Evolutionary conservation across 257 asterid species (phyloP), one percentile per base, ranked within the genome.

Genomic region (Linderniella brevidens): DNA sequence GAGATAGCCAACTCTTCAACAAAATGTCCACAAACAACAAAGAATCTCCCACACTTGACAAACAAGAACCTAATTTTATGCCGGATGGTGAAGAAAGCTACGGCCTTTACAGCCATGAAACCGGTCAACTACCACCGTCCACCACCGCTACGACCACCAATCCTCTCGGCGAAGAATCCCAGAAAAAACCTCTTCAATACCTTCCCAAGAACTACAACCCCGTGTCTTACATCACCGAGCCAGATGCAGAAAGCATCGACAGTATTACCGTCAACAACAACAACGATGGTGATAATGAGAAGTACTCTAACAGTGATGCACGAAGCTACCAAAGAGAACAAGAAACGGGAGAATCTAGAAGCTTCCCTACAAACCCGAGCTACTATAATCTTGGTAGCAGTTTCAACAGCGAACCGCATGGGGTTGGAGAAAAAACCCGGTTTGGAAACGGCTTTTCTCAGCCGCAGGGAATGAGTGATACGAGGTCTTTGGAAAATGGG

Each of bases 381-480:
- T 25, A 25, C 32, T 3, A 25, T 25, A 25, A 6, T 25, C 32
- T 25, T 25, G 32, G 32, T 3, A 25, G 32, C 32, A 16, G 37
- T 37, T 19, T 37, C 3, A 39, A 17, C 58, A 56, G 13, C 58
- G 53, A 40, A 11, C 47, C 54, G 20, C 56, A 37, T 25, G n/a
- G n/a, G n/a, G 48, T 46, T 36, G 68, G 58, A 5, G 73, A 64
- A 7, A 17, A 45, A 11, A 39, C 48, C 3, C 49, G 19, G 17
- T 25, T 25, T 25, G 32, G 6, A 25, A 61, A 63, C 68, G 59
- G 60, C 1, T 56, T 57, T 46, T 42, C 47, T 16, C 72, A 64
- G 60, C 73, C 75, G 13, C 81, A 77, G 18, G 97, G 97, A 19
- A 71, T 87, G 95, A 87, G 97, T 38, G 97, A 87, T 35, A 87